These are phyloP conservation scores for Fragaria nilgerrensis DNA, from an alignment of 306 rosid genomes.

Conservation along the genomic window DNA sequence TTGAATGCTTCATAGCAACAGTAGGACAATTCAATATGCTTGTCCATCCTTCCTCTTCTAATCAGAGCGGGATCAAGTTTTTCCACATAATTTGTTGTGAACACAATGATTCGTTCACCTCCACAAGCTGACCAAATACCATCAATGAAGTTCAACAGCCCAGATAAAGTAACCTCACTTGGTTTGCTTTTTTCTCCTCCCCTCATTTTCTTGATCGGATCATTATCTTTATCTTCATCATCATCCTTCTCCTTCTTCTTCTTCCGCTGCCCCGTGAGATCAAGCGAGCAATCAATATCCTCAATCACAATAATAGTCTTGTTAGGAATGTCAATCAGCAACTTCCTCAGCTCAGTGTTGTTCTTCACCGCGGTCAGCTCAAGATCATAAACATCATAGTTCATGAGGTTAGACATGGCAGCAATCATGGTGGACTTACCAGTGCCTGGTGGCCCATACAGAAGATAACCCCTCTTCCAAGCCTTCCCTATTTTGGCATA, in stretches of 20 bases:
- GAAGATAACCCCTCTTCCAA: slow-evolving; percentile 64
- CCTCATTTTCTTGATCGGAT: slow-evolving; percentile 12
- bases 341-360: slow-evolving; percentile 44
- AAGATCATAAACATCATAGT: slow-evolving; percentile 64
- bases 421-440: slow-evolving; percentile 68
- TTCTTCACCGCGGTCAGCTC: slow-evolving; percentile 53
- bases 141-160: slow-evolving; percentile 60
- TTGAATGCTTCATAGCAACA: slow-evolving; percentile 61
- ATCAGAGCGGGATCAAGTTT: slow-evolving; percentile 64
- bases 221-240: slow-evolving; percentile 18
- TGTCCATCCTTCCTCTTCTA: slow-evolving; percentile 76
- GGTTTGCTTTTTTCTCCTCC: slow-evolving; percentile 24
- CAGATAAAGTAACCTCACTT: slow-evolving; percentile 61
- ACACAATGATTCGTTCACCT: slow-evolving; percentile 58
- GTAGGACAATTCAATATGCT: slow-evolving; percentile 59
- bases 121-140: slow-evolving; percentile 82
- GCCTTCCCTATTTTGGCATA: slow-evolving; percentile 60
- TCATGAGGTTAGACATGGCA: slow-evolving; percentile 62
- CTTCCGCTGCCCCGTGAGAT: slow-evolving; percentile 61
- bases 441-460: slow-evolving; percentile 67
- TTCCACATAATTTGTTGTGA: slow-evolving; percentile 54
- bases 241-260: slow-evolving; percentile 24
- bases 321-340: slow-evolving; percentile 43
- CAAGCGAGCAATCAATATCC: slow-evolving; percentile 72
- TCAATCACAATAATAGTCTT: slow-evolving; percentile 55